A percentile compares a stretch with the other conserved stretches of the same genome.
Conservation (phyloP, 495 filamentous ascomycete genomes). For the Penicillium salamii region DNA sequence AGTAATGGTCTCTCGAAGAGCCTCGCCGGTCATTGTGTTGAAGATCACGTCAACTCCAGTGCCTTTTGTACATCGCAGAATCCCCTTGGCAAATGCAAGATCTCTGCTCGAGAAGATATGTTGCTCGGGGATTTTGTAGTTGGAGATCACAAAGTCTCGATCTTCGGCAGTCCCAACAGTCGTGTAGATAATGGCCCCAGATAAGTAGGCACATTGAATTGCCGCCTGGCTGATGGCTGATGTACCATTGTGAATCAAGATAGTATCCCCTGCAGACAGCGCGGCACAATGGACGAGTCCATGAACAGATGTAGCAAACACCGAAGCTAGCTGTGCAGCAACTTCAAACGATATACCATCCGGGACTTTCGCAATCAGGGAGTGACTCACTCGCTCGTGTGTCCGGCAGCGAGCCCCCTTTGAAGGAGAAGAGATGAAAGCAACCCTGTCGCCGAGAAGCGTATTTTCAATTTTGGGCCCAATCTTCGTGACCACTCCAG, state of each 20-base stretch:
- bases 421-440: constrained; percentile 4
- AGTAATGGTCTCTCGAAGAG: constrained; percentile 40
- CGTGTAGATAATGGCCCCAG: constrained; percentile 37
- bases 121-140: constrained; percentile 36
- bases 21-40: constrained; percentile 46
- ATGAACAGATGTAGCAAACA: constrained; percentile 25
- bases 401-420: constrained; percentile 12
- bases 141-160: constrained; percentile 27
- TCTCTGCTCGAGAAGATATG: constrained; percentile 51
- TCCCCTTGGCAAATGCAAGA: constrained; percentile 40
- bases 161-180: constrained; percentile 47
- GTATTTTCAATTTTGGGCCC: constrained; percentile 6
- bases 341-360: constrained; percentile 13
- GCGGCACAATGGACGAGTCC: constrained; percentile 29
- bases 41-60: constrained; percentile 57
- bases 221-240: constrained; percentile 47
- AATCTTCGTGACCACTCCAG: constrained; percentile 13
- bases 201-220: constrained; percentile 38
- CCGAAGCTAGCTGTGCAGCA: constrained; percentile 30
- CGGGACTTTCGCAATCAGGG: constrained; percentile 15
- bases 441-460: constrained; percentile 19
- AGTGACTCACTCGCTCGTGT: constrained; percentile 10
- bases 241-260: constrained; percentile 52
- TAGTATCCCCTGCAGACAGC: constrained; percentile 19
- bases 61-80: constrained; percentile 46